A percentile compares a stretch with the other conserved stretches of the same genome.
Evolutionary conservation across 192 early-diverging fungal species (phyloP).

Genomic region (Spinellus fusiger): DNA sequence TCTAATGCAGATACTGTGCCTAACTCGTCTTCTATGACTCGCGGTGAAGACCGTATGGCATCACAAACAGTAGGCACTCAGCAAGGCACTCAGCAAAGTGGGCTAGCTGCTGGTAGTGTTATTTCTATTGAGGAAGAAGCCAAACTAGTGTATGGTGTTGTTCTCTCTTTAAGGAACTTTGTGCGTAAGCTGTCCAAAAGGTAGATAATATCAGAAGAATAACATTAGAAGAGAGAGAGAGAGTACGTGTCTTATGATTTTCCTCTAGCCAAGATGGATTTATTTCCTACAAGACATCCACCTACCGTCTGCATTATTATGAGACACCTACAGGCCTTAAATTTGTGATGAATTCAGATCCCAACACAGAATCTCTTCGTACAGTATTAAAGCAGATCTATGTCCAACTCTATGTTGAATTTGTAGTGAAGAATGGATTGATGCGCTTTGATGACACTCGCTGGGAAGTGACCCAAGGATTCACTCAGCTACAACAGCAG

Average conservation of each 20-base stretch:
- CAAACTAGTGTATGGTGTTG: conserved; percentile 95
- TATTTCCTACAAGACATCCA: conserved; percentile 69
- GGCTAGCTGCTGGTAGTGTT: conserved; percentile 38
- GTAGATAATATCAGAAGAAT: conserved; percentile 19
- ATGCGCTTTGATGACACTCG: conserved; percentile 47
- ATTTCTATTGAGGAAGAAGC: conserved; percentile 77
- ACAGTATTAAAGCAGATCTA: conserved; percentile 77
- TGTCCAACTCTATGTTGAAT: conserved; percentile 86
- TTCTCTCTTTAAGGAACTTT: conserved; percentile 84
- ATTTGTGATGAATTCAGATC: conserved; percentile 84
- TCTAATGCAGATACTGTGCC: conserved; percentile 18
- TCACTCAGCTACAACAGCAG: conserved; percentile 2
- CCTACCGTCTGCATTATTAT: conserved; percentile 88
- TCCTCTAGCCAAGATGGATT: conserved; percentile 55
- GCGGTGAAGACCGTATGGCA: conserved; percentile 11
- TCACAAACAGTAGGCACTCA: conserved; percentile 4
- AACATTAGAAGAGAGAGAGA: neutral
- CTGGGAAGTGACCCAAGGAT: conserved; percentile 32
- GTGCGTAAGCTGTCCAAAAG: conserved; percentile 71
- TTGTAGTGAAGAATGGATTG: conserved; percentile 88
- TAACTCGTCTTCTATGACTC: conserved; percentile 16
- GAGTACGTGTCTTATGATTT: neutral
- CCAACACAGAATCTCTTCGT: conserved; percentile 55
- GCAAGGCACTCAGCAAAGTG: conserved; percentile 27
- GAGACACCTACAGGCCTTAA: conserved; percentile 84